These are phyloP conservation scores for Microcyclosporella mali DNA, from an alignment of 2,329 filamentous ascomycete species.

Conservation along the genomic window DNA sequence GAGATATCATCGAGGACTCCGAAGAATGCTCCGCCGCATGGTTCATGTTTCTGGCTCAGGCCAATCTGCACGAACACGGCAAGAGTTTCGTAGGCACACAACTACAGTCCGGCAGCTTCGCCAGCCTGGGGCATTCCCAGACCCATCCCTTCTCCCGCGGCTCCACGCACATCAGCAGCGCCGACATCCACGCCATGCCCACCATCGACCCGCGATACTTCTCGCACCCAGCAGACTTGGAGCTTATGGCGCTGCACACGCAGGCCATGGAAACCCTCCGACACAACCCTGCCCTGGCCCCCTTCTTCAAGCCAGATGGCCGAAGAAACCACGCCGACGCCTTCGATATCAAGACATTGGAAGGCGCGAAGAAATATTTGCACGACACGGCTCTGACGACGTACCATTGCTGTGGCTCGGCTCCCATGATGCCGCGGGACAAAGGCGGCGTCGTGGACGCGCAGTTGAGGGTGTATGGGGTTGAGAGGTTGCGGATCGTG, in stretches of 20 bases:
- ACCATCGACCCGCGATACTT: conserved; percentile 23
- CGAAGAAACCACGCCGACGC: conserved; percentile 6
- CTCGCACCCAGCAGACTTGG: conserved; percentile 40
- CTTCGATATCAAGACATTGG: conserved; percentile 3
- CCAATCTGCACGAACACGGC: too few relatives aligned
- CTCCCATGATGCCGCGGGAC: conserved; percentile 16
- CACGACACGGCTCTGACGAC: conserved; percentile 5
- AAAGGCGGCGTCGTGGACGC: conserved; percentile 22
- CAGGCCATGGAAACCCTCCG: conserved; percentile 6
- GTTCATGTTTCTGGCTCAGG: too few relatives aligned
- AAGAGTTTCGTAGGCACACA: too few relatives aligned
- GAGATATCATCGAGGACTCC: too few relatives aligned
- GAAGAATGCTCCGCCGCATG: too few relatives aligned
- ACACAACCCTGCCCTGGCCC: conserved; percentile 5
- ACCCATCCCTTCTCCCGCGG: conserved; percentile 39
- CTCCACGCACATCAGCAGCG: conserved; percentile 32
- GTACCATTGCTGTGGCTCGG: conserved; percentile 21
- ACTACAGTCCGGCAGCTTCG: too few relatives aligned
- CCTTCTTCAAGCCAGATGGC: conserved; percentile 5
- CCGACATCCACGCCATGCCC: conserved; percentile 16
- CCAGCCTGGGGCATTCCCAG: neutral
- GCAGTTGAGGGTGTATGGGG: conserved; percentile 19
- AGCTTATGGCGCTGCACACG: neutral
- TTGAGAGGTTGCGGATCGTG: conserved; percentile 20
- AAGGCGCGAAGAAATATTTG: conserved; percentile 6